phyloP scores from a whole-genome alignment of 176 grass and related monocot genomes.

The Puccinellia tenuiflora region DNA sequence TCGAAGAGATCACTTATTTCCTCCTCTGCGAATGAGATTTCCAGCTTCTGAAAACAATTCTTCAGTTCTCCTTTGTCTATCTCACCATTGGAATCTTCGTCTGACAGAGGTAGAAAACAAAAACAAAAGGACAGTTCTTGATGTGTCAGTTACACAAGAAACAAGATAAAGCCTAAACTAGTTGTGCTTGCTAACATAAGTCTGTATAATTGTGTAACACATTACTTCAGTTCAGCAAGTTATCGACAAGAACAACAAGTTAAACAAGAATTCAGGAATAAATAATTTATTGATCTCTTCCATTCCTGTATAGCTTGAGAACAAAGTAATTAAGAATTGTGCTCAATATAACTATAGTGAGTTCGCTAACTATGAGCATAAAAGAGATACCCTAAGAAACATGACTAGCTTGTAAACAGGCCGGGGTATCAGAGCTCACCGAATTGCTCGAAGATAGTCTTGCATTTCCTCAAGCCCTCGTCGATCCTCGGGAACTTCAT shows the following conservation, averaged over 20 bases:
- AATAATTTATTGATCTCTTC: neutral
- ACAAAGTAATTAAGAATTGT: neutral
- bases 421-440: constrained; percentile 38
- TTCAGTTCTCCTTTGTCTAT: constrained; percentile 85
- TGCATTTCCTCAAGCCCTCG: constrained; percentile 82
- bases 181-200: neutral
- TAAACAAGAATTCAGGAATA: neutral
- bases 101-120: constrained; percentile 15
- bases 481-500: constrained; percentile 93
- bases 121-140: neutral
- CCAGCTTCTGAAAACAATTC: constrained; percentile 74
- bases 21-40: constrained; percentile 70
- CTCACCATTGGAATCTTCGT: constrained; percentile 95
- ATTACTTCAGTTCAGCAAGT: neutral
- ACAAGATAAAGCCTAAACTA: neutral
- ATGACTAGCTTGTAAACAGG: neutral
- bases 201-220: neutral
- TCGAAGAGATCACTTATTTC: constrained; percentile 78
- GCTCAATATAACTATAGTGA: accelerated
- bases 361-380: neutral
- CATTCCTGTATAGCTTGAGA: neutral
- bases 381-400: neutral
- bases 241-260: neutral
- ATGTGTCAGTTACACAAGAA: constrained; percentile 5
- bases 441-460: constrained; percentile 85